A percentile compares a stretch with the other conserved stretches of the same genome.
Evolutionary conservation across 805 yeast genomes (phyloP).

Genomic region (Candida maesae): DNA sequence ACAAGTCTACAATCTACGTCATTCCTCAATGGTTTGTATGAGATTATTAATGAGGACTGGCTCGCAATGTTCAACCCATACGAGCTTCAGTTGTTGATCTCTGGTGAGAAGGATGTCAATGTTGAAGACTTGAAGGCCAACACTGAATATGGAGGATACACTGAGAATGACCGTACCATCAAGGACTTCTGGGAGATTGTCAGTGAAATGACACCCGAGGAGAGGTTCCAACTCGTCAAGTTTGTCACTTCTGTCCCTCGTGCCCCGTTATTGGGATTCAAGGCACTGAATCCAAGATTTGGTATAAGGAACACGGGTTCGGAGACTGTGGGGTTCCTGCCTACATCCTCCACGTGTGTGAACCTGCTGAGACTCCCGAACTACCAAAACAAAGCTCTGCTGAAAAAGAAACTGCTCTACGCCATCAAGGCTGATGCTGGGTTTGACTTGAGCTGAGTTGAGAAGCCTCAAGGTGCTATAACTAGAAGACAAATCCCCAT

Average conservation of each 20-base stretch:
- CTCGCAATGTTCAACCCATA: constrained; percentile 77
- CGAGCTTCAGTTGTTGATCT: constrained; percentile 79
- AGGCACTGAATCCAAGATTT: constrained; percentile 67
- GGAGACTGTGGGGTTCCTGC: constrained; percentile 43
- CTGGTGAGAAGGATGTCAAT: constrained; percentile 67
- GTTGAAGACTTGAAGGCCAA: constrained; percentile 62
- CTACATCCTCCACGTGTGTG: constrained; percentile 92
- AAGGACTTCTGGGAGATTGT: constrained; percentile 71
- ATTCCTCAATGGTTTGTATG: constrained; percentile 68
- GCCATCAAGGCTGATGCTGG: constrained; percentile 83
- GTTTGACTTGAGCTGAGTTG: too few relatives aligned
- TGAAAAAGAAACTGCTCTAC: constrained; percentile 65
- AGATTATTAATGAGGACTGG: constrained; percentile 71
- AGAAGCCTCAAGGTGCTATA: too few relatives aligned
- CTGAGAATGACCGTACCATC: constrained; percentile 54
- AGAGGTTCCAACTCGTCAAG: constrained; percentile 63
- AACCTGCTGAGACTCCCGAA: constrained; percentile 84
- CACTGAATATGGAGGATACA: constrained; percentile 64
- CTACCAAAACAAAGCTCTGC: constrained; percentile 54
- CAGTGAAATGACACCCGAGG: constrained; percentile 59
- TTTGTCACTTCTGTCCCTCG: constrained; percentile 91
- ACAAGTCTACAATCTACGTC: constrained; percentile 54
- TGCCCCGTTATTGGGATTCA: constrained; percentile 88
- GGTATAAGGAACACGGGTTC: constrained; percentile 71
- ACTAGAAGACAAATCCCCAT: too few relatives aligned